Conservation (phyloP, 768 basidiomycete genomes). For the Boletus rufocinnamomeus region DNA sequence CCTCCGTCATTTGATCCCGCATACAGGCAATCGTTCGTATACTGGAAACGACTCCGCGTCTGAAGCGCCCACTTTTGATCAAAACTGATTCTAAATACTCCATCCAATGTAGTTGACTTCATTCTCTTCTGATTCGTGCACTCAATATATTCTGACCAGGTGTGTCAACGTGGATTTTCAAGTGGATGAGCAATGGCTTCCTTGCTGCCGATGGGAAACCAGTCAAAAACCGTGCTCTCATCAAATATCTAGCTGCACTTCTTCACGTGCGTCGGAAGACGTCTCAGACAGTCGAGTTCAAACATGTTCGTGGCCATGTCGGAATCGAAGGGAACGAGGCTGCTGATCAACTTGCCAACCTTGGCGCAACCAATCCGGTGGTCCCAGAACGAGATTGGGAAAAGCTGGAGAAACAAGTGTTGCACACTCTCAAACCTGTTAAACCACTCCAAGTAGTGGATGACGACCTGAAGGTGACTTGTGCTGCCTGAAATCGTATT, state of each 20-base stretch:
- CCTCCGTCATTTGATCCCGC: background rate
- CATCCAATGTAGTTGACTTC: slow-evolving; percentile 60
- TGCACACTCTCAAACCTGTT: slow-evolving; percentile 15
- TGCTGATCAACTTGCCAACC: slow-evolving; percentile 74
- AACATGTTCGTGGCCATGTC: slow-evolving; percentile 78
- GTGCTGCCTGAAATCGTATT: background rate
- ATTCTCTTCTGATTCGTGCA: background rate
- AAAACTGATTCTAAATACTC: slow-evolving; percentile 87
- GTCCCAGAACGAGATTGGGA: slow-evolving; percentile 64
- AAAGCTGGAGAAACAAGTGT: slow-evolving; percentile 18
- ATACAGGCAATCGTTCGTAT: slow-evolving; percentile 84
- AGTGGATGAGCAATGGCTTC: slow-evolving; percentile 64
- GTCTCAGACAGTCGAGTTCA: slow-evolving; percentile 60
- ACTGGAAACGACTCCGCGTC: slow-evolving; percentile 68
- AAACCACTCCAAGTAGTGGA: background rate
- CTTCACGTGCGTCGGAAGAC: slow-evolving; percentile 51
- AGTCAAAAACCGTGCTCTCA: slow-evolving; percentile 74
- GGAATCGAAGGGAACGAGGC: slow-evolving; percentile 84
- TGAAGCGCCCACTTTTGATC: slow-evolving; percentile 61
- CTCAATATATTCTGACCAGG: slow-evolving; percentile 47
- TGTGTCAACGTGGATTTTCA: slow-evolving; percentile 63
- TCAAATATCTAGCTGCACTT: slow-evolving; percentile 68
- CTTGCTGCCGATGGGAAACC: slow-evolving; percentile 46
- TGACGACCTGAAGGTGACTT: slow-evolving; percentile 25
- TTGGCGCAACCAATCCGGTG: slow-evolving; percentile 46